phyloP scores from a whole-genome alignment of 257 asterid species.

The Primulina huaijiensis region DNA sequence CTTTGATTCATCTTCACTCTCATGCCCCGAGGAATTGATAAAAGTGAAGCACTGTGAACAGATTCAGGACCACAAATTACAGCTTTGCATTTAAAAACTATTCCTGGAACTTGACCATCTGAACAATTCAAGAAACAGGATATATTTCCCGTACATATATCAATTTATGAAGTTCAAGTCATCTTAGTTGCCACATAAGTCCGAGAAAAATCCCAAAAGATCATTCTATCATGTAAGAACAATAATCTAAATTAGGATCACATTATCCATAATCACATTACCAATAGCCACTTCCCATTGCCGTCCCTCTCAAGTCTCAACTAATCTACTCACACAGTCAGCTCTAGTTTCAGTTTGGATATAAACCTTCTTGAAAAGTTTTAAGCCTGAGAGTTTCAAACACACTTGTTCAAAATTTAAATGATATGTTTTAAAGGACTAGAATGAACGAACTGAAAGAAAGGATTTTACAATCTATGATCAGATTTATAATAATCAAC shows the following conservation, averaged over 20 bases:
- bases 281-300: not conserved
- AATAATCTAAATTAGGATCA: not conserved
- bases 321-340: not conserved
- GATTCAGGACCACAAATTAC: slow-evolving; percentile 16
- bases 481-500: slow-evolving; percentile 16
- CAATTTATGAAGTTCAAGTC: not conserved
- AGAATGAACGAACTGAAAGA: not conserved
- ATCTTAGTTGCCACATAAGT: not conserved
- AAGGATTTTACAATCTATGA: slow-evolving; percentile 1
- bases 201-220: not conserved
- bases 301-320: not conserved
- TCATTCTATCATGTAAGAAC: not conserved
- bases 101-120: not conserved
- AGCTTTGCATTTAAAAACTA: not conserved
- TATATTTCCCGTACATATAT: not conserved
- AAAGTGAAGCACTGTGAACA: slow-evolving; percentile 52
- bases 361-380: no score
- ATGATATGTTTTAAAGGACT: not conserved
- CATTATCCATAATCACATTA: not conserved
- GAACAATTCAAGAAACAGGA: not conserved
- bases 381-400: not conserved
- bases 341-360: not conserved
- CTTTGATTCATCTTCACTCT: slow-evolving; percentile 32
- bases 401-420: not conserved
- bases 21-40: slow-evolving; percentile 34